Conservation (phyloP, 768 basidiomycete species). For the Tylopilus subfusipes region DNA sequence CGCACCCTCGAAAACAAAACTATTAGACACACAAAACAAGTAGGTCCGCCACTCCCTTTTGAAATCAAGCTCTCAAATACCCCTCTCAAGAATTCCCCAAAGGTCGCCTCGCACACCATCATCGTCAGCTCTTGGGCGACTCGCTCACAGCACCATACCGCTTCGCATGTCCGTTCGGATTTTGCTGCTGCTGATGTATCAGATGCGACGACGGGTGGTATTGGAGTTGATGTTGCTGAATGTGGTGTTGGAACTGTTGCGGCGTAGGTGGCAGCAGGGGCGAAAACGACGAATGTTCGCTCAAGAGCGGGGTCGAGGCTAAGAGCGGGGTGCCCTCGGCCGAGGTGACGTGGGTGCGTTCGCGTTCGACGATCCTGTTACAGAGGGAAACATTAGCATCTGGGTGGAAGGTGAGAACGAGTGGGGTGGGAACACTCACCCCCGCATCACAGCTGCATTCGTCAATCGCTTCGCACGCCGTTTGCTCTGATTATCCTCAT, state of each 20-base stretch:
- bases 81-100: not conserved
- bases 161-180: not conserved
- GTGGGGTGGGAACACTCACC: conserved; percentile 44
- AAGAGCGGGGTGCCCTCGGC: conserved; percentile 39
- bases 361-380: conserved; percentile 53
- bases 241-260: conserved; percentile 17
- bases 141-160: conserved; percentile 15
- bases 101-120: not conserved
- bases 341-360: conserved; percentile 33
- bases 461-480: conserved; percentile 65
- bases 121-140: conserved; percentile 12
- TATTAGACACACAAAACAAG: too few species aligned
- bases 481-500: conserved; percentile 83
- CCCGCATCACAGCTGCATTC: conserved; percentile 74
- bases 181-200: not conserved
- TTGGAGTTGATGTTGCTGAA: conserved; percentile 16
- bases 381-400: not conserved
- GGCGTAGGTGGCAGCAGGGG: conserved; percentile 12
- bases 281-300: conserved; percentile 10
- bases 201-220: not conserved
- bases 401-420: not conserved
- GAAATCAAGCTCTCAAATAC: not conserved
- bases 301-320: conserved; percentile 6
- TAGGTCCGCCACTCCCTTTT: too few species aligned
- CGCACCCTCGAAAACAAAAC: too few species aligned